Evolutionary conservation across 208 protist species (phyloP).

Genomic region (Trypanosoma grayi): DNA sequence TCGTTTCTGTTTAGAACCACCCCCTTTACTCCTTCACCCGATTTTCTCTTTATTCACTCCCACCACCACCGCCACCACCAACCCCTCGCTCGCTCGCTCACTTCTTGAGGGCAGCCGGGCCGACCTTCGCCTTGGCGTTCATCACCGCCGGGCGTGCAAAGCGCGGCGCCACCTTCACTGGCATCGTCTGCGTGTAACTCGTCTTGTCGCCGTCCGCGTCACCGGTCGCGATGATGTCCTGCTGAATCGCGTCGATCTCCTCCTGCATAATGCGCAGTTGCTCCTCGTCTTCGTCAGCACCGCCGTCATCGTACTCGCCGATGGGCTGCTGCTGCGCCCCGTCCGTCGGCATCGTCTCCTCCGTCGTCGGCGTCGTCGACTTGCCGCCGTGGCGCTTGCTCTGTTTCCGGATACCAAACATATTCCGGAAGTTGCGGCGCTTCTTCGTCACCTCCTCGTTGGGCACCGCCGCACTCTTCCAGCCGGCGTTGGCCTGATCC

Average conservation of each 20-base stretch:
- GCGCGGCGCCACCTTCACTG: constrained; percentile 25
- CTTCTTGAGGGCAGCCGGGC: constrained; percentile 55
- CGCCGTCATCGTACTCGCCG: too few species aligned
- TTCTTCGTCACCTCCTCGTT: constrained; percentile 1
- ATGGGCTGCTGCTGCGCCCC: constrained; percentile 20
- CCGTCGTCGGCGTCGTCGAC: constrained; percentile 1
- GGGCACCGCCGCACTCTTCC: background rate
- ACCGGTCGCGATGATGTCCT: constrained; percentile 47
- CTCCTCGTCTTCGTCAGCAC: constrained; percentile 44
- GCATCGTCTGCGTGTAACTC: constrained; percentile 51
- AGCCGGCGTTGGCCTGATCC: too few species aligned
- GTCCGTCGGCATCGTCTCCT: constrained; percentile 1
- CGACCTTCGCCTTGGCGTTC: constrained; percentile 72
- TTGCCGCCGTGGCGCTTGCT: background rate
- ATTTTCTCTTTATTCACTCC: constrained; percentile 6
- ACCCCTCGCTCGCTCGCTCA: too few species aligned
- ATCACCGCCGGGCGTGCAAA: constrained; percentile 59
- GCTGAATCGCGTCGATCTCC: constrained; percentile 57
- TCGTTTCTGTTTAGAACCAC: too few species aligned
- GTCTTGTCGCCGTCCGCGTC: constrained; percentile 76
- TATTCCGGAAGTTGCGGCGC: constrained; percentile 5
- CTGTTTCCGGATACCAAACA: constrained; percentile 16
- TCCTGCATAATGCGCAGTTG: constrained; percentile 35
- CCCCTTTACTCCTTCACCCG: too few species aligned
- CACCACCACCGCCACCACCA: too few species aligned